Base-by-base conservation (phyloP, 805 yeast species). In the Zygotorulaspora florentina region DNA sequence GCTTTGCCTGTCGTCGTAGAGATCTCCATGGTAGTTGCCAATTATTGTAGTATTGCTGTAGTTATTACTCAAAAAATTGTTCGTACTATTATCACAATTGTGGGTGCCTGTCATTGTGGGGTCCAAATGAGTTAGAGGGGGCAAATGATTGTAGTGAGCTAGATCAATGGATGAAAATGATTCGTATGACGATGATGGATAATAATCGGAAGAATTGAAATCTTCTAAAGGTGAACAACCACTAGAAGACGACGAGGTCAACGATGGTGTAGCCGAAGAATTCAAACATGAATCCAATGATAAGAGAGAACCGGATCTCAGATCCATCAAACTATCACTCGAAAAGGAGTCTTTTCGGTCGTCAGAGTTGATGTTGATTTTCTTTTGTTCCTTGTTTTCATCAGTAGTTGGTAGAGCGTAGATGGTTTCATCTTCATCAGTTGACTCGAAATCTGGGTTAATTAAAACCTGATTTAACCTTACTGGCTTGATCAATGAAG, bases 401-500 rank as follows among this genome's bases (percentile, higher is more conserved):
- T 4, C 33, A 9, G n/a, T 29, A 29, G 33, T 29, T 12, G n/a
- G 33, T 4, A 12, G 15, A n/a, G 4, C 33, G 16, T 39, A 26
- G 11, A 37, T 23, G 18, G 39, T 38, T 12, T 39, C 46, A 7
- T 17, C 30, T 26, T 44, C 51, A 8, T 48, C 48, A 36, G 37
- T 43, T 2, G 43, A 45, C n/a, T 41, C 31, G 7, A 39, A 20
- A n/a, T 43, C 47, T 2, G 52, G 47, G 25, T 42, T 45, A 35
- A 48, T 33, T 10, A 58, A 34, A 1, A 58, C 57, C 30, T 53
- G 43, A 34, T 59, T 59, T 34, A 54, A 30, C 34, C 51, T 55
- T 12, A 48, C 53, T 15, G 64, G 61, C 31, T 46, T 56, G 2
- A 58, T 53, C 45, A 54, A 28, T 4, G 58, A 43, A n/a, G 52